Evolutionary conservation across 83 land plant genomes (phyloP), one percentile per base, ranked within the genome.

Genomic region (Isoetes engelmannii): DNA sequence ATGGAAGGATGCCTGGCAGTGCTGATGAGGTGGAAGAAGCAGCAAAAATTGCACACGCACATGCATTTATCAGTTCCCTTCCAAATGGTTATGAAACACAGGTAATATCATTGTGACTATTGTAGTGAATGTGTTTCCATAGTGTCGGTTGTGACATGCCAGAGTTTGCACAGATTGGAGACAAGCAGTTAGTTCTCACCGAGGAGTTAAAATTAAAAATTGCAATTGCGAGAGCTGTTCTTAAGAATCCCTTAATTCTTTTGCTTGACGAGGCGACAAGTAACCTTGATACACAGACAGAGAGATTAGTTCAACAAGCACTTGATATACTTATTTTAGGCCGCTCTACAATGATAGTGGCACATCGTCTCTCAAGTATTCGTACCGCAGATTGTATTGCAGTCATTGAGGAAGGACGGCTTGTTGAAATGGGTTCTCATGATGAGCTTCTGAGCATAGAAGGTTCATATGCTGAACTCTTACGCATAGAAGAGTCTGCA

Each of bases 11-110:
- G 59, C 62, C 73, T n/a, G 80, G 81, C 5, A 68, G 44, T 63
- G 75, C 57, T 53, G 65, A 81, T 9, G 45, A 69, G 48, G 69
- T 84, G n/a, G 53, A 67, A 17, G 49, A 63, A 0, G 83, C 84
- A 57, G 80, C 86, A 55, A 8, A 37, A n/a, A 68, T 71, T 60
- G 86, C 86, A 50, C 74, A 84, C 74, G 84, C 78, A 48, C 86
- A 84, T 61, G 47, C 80, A 21, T 84, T 84, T 49, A 75, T 81
- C 67, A 67, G 72, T 15, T 59, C 57, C 49, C 76, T 83, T 49
- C 83, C 82, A 19, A 41, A 83, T n/a, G 65, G 61, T 18, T 84
- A 80, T 54, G 68, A 62, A 50, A 41, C 42, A 51, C 45, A 55
- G 60, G 41, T 4, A 28, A 62, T 44, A 45, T 67, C 8, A 4